A percentile compares a stretch with the other conserved stretches of the same genome.
These are phyloP conservation scores for Phytophthora sojae DNA, from an alignment of 352 stramenopile genomes.

Conservation along the genomic window DNA sequence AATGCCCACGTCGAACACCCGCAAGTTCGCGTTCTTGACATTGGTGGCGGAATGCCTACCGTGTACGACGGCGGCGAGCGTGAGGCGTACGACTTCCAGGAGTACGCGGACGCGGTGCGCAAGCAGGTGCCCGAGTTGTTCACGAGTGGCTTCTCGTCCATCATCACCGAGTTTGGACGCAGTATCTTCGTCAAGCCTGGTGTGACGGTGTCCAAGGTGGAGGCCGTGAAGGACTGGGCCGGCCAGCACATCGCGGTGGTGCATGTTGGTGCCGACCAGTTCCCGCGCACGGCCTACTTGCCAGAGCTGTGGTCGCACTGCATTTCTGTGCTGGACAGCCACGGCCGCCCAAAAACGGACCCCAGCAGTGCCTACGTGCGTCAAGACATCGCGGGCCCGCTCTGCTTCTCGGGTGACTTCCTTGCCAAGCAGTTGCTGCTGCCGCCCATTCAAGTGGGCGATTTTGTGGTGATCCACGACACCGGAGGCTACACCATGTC, in stretches of 20 bases:
- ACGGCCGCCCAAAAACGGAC: constrained; percentile 58
- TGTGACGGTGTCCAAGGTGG: constrained; percentile 87
- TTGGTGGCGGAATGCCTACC: constrained; percentile 92
- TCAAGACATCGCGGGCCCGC: constrained; percentile 90
- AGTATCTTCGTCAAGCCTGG: constrained; percentile 89
- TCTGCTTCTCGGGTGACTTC: constrained; percentile 95
- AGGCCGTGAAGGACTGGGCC: constrained; percentile 90
- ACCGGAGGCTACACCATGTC: constrained; percentile 90
- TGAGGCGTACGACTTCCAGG: constrained; percentile 80
- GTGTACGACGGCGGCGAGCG: constrained; percentile 82
- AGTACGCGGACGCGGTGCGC: constrained; percentile 81
- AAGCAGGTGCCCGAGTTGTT: constrained; percentile 85
- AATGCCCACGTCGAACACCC: constrained; percentile 64
- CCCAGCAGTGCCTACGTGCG: constrained; percentile 47
- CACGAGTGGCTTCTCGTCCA: constrained; percentile 68
- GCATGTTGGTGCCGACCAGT: constrained; percentile 92
- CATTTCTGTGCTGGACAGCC: constrained; percentile 70
- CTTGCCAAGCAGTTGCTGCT: constrained; percentile 79
- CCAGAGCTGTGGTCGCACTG: constrained; percentile 86
- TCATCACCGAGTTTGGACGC: constrained; percentile 94
- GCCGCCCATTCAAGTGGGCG: constrained; percentile 74
- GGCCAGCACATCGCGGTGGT: constrained; percentile 84
- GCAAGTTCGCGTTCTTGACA: constrained; percentile 88
- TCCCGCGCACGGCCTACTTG: constrained; percentile 89
- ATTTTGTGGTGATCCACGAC: constrained; percentile 89